Base-by-base conservation (phyloP, 176 grass and related monocot species). In the Carex cristatella region DNA sequence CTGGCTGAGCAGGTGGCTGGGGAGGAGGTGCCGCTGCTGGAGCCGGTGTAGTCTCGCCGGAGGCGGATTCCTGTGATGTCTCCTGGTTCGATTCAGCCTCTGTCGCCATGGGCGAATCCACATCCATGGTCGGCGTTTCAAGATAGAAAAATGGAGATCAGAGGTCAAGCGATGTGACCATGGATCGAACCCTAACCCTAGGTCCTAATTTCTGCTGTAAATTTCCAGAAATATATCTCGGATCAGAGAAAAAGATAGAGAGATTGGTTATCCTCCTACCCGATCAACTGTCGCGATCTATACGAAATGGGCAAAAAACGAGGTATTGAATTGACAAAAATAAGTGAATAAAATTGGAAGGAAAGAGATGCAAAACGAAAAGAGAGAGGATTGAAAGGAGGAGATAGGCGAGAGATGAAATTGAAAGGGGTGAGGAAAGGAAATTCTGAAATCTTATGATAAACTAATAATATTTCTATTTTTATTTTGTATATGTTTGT, bases 41-140 rank as follows among this genome's bases (percentile, higher is more conserved):
- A n/a, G 87, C 32, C 9, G 88, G 59, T 12, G 87, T 76, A 64
- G 81, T 60, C 5, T 86, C 79, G 53, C 79, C 70, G 1, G 70
- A 80, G 19, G 82, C 54, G 4, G 82, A 85, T 35, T 81, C 83
- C 53, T 86, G 85, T 28, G 84, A 74, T 1, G 80, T 38, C 53
- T 94, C 92, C 49, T 87, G 92, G 85, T 94, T 91, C 53, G 95
- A 89, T 71, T 94, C 92, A 7, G 91, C 88, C 85, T 90, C 86
- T 59, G 89, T 84, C 78, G 87, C 91, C 91, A 90, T 89, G 75
- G 88, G 92, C 76, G 89, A 89, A 84, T 98, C 95, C 64, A 98
- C 84, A 80, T 93, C 91, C 95, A 98, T 98, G 42, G 67, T 33
- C 79, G 61, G 71, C 68, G n/a, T 15, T 66, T 13, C 48, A 68